These are phyloP conservation scores for Shiraia sp. DNA, from an alignment of 2,329 filamentous ascomycete species.

Conservation along the genomic window DNA sequence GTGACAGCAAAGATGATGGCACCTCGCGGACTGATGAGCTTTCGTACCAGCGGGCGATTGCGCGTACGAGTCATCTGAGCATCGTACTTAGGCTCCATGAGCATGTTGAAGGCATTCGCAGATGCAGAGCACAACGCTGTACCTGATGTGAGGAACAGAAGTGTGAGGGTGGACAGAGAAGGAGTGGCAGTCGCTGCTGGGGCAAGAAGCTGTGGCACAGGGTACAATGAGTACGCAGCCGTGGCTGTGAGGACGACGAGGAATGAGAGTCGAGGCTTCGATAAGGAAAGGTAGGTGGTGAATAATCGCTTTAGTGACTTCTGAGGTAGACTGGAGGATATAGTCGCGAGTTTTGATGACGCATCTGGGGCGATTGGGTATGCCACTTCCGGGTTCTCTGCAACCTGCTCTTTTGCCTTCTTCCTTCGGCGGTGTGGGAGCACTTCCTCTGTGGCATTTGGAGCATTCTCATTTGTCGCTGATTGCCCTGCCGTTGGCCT, in stretches of 20 bases:
- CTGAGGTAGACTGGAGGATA: slow-evolving; percentile 60
- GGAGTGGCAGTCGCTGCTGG: slow-evolving; percentile 69
- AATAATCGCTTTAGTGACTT: slow-evolving; percentile 67
- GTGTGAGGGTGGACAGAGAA: slow-evolving; percentile 85
- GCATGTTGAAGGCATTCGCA: slow-evolving; percentile 96
- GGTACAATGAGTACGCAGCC: slow-evolving; percentile 89
- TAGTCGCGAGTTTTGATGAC: slow-evolving; percentile 61
- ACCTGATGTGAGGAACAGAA: slow-evolving; percentile 87
- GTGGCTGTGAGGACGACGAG: slow-evolving; percentile 91
- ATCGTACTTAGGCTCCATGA: slow-evolving; percentile 89
- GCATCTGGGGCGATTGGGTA: slow-evolving; percentile 59
- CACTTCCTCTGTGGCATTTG: slow-evolving; percentile 26
- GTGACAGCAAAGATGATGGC: slow-evolving; percentile 80
- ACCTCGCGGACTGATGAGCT: slow-evolving; percentile 70
- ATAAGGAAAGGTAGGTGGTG: slow-evolving; percentile 83
- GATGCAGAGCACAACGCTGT: slow-evolving; percentile 88
- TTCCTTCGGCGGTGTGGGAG: slow-evolving; percentile 42
- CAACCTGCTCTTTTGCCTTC: slow-evolving; percentile 29
- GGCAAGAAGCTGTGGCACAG: slow-evolving; percentile 81
- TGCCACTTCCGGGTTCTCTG: slow-evolving; percentile 22
- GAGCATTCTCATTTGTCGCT: slow-evolving; percentile 10
- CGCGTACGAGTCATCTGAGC: slow-evolving; percentile 92
- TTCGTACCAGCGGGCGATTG: slow-evolving; percentile 84
- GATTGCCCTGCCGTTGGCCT: slow-evolving; percentile 10
- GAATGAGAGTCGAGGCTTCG: slow-evolving; percentile 92